Conservation (phyloP, 371 early-diverging fungal species). For the Mortierella sp. region DNA sequence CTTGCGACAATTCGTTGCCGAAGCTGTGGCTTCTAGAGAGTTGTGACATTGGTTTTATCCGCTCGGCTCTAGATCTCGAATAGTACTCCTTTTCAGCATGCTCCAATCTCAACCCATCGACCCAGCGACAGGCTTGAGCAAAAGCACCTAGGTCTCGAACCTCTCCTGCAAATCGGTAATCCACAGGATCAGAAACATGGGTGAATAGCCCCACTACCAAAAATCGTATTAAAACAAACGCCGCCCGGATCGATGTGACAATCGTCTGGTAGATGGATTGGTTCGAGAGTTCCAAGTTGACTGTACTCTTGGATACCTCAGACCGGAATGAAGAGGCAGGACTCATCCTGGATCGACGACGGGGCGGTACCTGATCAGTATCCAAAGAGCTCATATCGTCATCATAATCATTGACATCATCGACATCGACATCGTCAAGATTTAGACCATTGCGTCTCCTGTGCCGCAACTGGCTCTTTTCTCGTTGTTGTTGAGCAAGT, state of each 20-base stretch:
- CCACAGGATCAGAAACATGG: conserved; percentile 47
- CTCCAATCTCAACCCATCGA: conserved; percentile 47
- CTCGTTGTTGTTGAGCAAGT: conserved; percentile 33
- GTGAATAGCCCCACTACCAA: conserved; percentile 44
- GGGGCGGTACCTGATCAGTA: background rate
- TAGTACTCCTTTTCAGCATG: conserved; percentile 43
- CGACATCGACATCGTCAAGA: conserved; percentile 3
- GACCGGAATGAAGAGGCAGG: conserved; percentile 49
- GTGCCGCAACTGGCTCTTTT: conserved; percentile 22
- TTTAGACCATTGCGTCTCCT: background rate
- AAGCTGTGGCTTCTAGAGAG: conserved; percentile 26
- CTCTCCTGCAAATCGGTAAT: conserved; percentile 51
- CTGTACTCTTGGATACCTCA: conserved; percentile 25
- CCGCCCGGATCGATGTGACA: conserved; percentile 35
- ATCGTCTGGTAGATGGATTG: conserved; percentile 48
- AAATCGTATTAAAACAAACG: conserved; percentile 36
- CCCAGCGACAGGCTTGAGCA: conserved; percentile 50
- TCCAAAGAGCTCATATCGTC: no score
- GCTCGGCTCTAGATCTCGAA: conserved; percentile 14
- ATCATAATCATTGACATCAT: conserved; percentile 20
- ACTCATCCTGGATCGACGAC: conserved; percentile 2
- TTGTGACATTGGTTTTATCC: background rate
- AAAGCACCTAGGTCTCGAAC: conserved; percentile 46
- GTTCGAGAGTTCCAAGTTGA: conserved; percentile 48
- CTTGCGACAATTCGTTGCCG: conserved; percentile 26